Base-by-base conservation (phyloP, 2,329 filamentous ascomycete genomes). In the Aspergillus fumigatus region DNA sequence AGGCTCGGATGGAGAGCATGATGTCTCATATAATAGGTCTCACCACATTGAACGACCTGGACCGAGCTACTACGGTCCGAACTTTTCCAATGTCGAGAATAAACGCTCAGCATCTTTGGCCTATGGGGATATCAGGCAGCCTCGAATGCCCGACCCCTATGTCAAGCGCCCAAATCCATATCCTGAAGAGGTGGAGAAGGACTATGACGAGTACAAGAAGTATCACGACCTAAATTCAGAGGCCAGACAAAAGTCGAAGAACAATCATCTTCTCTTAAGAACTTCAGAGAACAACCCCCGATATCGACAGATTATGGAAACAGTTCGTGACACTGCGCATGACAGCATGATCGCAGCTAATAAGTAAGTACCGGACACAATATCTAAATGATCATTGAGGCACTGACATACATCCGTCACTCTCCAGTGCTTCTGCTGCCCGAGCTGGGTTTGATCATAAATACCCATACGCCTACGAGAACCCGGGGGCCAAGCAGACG, bases 41-140 rank as follows among this genome's bases (percentile, higher is more conserved):
- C 38, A 41, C 17, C 17, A 2, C 5, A 19, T 1, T 41, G 38
- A 14, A 17, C 38, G n/a, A 9, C 38, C 38, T 41, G 7, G 1
- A 9, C 38, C 38, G 26, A 62, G 32, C 59, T 55, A 50, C 17
- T 50, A 27, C 32, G 51, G 51, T 1, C 51, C 4, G 14, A 52
- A 52, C 26, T 52, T 57, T 10, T 5, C n/a, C 3, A 14, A 32
- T 3, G 23, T 43, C 8, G 41, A 17, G 25, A 21, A 47, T 26
- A n/a, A 25, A 1, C 51, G 40, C 38, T 45, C 51, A 14, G 32
- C 51, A 23, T 32, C 40, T n/a, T 25, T 52, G 9, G n/a, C 51
- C 8, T 52, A 52, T 26, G 40, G 51, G 3, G 40, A 52, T 19
- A 45, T 41, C 14, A 52, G 25, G 14, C 40, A 52, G 17, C 51